phyloP scores from a whole-genome alignment of 1,139 yeast species.

The Pichia sp. region DNA sequence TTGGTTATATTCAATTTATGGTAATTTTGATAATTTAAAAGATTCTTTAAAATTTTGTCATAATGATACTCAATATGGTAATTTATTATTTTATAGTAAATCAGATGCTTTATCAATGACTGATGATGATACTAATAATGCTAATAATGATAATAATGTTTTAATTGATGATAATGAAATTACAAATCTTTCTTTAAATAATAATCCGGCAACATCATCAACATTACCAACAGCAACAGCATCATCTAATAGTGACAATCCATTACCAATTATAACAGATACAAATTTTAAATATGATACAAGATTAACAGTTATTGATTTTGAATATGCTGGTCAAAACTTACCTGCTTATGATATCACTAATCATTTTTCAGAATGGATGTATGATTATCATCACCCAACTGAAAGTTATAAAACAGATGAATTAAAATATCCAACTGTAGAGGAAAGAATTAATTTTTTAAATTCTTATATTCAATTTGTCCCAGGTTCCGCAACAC shows the following conservation, averaged over 20 bases:
- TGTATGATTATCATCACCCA: slow-evolving; percentile 82
- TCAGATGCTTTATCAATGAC: slow-evolving; percentile 22
- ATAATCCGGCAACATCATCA: slow-evolving; percentile 2
- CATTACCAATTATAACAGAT: slow-evolving; percentile 26
- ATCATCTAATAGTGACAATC: background rate
- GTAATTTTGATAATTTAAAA: slow-evolving; percentile 36
- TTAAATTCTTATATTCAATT: slow-evolving; percentile 66
- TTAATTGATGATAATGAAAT: slow-evolving; percentile 16
- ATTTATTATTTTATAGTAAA: slow-evolving; percentile 48
- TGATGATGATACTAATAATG: slow-evolving; percentile 24
- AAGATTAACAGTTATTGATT: slow-evolving; percentile 86
- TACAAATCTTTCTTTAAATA: slow-evolving; percentile 17
- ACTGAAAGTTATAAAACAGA: slow-evolving; percentile 53
- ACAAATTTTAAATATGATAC: slow-evolving; percentile 41
- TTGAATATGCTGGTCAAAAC: slow-evolving; percentile 94
- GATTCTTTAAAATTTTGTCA: slow-evolving; percentile 73
- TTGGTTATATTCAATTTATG: slow-evolving; percentile 59
- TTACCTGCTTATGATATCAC: slow-evolving; percentile 85
- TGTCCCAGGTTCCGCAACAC: slow-evolving; percentile 27
- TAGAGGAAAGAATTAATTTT: slow-evolving; percentile 62
- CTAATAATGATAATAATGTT: background rate
- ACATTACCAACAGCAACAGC: background rate
- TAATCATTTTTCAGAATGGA: slow-evolving; percentile 92
- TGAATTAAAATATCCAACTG: slow-evolving; percentile 55
- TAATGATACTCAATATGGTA: slow-evolving; percentile 95